Evolutionary conservation across 2,329 filamentous ascomycete species (phyloP), one percentile per base, ranked within the genome.

Genomic region (Monosporascus cannonballus): DNA sequence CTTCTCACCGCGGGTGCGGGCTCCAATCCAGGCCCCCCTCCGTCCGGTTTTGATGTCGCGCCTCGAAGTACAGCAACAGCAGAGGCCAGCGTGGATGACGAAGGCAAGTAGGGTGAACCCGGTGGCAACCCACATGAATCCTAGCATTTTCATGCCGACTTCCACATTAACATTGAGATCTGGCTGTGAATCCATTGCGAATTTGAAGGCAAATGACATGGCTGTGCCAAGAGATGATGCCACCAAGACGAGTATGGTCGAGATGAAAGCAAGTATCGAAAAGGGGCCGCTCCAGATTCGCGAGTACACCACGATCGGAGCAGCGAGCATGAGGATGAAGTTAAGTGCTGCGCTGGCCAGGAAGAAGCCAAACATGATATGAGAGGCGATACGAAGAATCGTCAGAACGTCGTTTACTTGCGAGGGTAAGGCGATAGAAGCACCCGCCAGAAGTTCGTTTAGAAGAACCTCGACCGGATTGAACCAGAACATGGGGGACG

Each of bases 301-400:
- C n/a, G 78, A 75, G 62, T 71, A 71, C 49, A 81, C 63, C 53
- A 75, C 79, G 70, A 86, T 60, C 72, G 76, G 62, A 66, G 87
- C 69, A 70, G 86, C 60, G 65, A 92, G 80, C 55, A 94, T 82
- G 60, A 91, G 81, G 60, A 92, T 65, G 64, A 89, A 86, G 66
- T 83, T 84, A 64, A 96, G 74, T 61, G 86, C 76, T 44, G 83
- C 77, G 48, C 84, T 86, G 7, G 84, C 77, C 48, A 96, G 73
- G 78, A 95, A 96, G 70, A 93, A 86, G 56, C 81, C 88, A 65
- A 95, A 96, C 91, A 96, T 96, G 79, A 88, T 82, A 64, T 89
- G 81, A 8, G 87, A 93, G 47, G 85, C 87, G 54, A 86, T 77
- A 51, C 80, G 80, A 60, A 96, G 85, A 54, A 96, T 80, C 54